Evolutionary conservation across 805 yeast genomes (phyloP).

Genomic region (Wickerhamiella lipophila): DNA sequence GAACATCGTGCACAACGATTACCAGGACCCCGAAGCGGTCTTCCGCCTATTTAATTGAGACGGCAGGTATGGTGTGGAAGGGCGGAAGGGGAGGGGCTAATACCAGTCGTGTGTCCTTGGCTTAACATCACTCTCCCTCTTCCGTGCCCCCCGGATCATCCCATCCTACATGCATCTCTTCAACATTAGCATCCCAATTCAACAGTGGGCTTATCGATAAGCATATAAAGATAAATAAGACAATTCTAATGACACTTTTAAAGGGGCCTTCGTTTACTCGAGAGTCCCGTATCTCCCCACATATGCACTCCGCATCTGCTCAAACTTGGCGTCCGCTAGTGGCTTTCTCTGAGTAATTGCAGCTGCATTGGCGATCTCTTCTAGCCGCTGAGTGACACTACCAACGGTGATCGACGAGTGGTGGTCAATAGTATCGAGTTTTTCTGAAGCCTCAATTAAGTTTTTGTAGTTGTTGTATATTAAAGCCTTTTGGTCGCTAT

Average conservation of each 20-base stretch:
- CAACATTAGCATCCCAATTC: slow-evolving; percentile 16
- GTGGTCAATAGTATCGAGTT: slow-evolving; percentile 21
- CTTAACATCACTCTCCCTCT: too few species aligned
- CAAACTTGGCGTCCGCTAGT: not conserved
- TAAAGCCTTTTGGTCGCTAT: slow-evolving; percentile 30
- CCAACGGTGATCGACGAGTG: not conserved
- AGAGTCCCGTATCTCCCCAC: not conserved
- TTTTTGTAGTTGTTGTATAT: slow-evolving; percentile 31
- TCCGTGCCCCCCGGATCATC: too few species aligned
- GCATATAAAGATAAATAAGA: not conserved
- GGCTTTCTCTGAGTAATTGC: slow-evolving; percentile 1
- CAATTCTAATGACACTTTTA: not conserved
- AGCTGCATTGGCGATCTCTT: slow-evolving; percentile 1
- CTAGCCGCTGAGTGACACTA: not conserved
- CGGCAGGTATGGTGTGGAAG: not conserved
- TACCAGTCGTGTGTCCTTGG: too few species aligned
- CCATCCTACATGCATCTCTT: too few species aligned
- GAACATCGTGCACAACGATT: slow-evolving; percentile 86
- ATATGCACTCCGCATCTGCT: not conserved
- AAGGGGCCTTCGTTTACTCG: not conserved
- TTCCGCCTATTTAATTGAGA: slow-evolving; percentile 22
- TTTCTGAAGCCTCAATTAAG: slow-evolving; percentile 28
- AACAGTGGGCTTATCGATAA: slow-evolving; percentile 14
- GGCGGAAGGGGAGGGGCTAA: too few species aligned
- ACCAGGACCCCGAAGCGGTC: slow-evolving; percentile 25